Base-by-base conservation (phyloP, 1,284 basidiomycete genomes). In the Tranzscheliella williamsii region DNA sequence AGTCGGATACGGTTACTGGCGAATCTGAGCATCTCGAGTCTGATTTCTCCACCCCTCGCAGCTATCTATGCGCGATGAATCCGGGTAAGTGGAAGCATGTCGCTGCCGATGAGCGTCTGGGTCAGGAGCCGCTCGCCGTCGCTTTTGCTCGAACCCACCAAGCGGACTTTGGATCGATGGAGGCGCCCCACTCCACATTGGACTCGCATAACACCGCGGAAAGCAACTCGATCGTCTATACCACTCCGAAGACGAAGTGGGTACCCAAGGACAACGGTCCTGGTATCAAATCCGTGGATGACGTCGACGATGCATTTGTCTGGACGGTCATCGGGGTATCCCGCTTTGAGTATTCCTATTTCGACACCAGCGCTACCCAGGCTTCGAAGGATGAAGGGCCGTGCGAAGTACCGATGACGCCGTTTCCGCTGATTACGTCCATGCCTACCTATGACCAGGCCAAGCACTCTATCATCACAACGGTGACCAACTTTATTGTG, bases 261-360 rank as follows among this genome's bases (percentile, higher is more conserved):
- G 87, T 89, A 70, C 78, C 85, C 44, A 87, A 87, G 74, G 65
- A 64, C 39, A 86, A 89, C 60, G 85, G 86, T 15, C 81, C 84
- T 32, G 84, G 83, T 38, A 79, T 84, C 7, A 64, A 64, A 23
- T 83, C 87, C 40, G 85, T 84, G 18, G 90, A 92, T 70, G 88
- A 90, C 77, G 90, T 95, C 12, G 90, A 94, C 72, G 92, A 96
- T 75, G 91, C 90, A 80, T 83, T 93, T 51, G 91, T 90, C 72
- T 96, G 92, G 92, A 91, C 90, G 8, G 91, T 96, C 63, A 90
- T 92, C 55, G 90, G 92, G 38, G 92, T 95, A 43, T 90, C 89
- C 43, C 90, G 90, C 79, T 91, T 91, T 79, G 89, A 91, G 76
- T 91, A 91, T 76, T 90, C 90, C n/a, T 92, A 91, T 77, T 91